Conservation (phyloP, 148 eudicot species). For the Drosera capensis region DNA sequence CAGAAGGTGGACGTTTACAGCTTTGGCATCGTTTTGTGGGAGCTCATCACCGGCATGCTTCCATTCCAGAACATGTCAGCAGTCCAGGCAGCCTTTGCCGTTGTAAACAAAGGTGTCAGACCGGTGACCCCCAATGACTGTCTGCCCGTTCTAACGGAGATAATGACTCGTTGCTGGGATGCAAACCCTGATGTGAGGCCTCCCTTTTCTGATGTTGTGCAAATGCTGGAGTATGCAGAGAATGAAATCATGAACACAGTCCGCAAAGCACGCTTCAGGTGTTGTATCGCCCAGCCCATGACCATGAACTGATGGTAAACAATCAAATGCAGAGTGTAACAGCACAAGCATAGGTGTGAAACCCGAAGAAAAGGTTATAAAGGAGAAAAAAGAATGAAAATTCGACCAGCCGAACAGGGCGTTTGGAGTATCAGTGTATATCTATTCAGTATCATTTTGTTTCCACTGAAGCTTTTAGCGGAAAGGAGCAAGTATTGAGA, state of each 20-base stretch:
- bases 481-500: not conserved
- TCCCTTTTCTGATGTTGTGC: slow-evolving; percentile 56
- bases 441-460: slow-evolving; percentile 1
- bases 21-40: slow-evolving; percentile 94
- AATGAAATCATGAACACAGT: slow-evolving; percentile 3
- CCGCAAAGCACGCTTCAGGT: slow-evolving; percentile 11
- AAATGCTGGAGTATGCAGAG: slow-evolving; percentile 53
- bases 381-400: not conserved
- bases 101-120: slow-evolving; percentile 88
- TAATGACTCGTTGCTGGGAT: slow-evolving; percentile 95
- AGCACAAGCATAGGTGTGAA: not conserved
- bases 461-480: not conserved
- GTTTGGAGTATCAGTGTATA: not conserved
- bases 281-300: slow-evolving; percentile 11
- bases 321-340: not conserved
- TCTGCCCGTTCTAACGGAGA: slow-evolving; percentile 62
- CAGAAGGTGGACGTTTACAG: slow-evolving; percentile 94
- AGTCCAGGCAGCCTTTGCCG: slow-evolving; percentile 97
- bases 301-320: slow-evolving; percentile 3
- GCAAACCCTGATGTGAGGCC: slow-evolving; percentile 74
- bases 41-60: slow-evolving; percentile 83
- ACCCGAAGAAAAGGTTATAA: not conserved
- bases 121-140: slow-evolving; percentile 59
- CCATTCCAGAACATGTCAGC: slow-evolving; percentile 94
- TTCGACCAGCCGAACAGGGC: not conserved